Evolutionary conservation across 805 yeast genomes (phyloP), one percentile per base, ranked within the genome.

Genomic region (Pichia nanzhaoensis): DNA sequence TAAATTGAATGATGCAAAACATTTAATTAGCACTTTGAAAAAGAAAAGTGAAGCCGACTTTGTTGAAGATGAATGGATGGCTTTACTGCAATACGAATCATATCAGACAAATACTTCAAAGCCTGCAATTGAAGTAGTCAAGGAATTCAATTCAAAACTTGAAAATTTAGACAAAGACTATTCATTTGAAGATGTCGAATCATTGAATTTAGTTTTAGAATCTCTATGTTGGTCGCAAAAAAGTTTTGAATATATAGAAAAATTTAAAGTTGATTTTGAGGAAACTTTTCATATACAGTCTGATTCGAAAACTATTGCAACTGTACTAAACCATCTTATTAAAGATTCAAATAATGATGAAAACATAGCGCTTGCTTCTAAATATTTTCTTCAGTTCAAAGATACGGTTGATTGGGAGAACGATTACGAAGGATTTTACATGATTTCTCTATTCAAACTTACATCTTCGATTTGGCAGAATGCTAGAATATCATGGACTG

Each of bases 351-450:
- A 4, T 13, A 45, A 45, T 35, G 10, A 17, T 24, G 20, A 16
- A 17, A 46, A 38, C 31, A 34, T 37, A 13, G 21, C 38, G 20
- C 16, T 13, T 7, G 54, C 54, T 1, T 39, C 47, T 4, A 13
- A 27, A 3, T 40, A 38, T 21, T 51, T 51, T 18, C 38, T 51
- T 28, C 16, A 44, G 24, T 45, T 35, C 19, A 48, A 64, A 22
- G 76, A 74, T 31, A 45, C 52, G n/a, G 65, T 69, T 5, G 66
- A 67, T 22, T 76, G 81, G 80, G 65, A 61, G 27, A 57, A 56
- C 37, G 67, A 63, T 14, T 53, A 53, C 38, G 58, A 59, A 46
- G 62, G 64, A 1, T 51, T 51, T 22, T 57, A 60, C 35, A 49
- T 59, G 38, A 51, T 60, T 0, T 46, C 55, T 2, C 44, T 65